Percentiles rank a stretch among this genome's conserved stretches.
Conservation (phyloP, 2,329 filamentous ascomycete species). For the Talaromyces sp. region DNA sequence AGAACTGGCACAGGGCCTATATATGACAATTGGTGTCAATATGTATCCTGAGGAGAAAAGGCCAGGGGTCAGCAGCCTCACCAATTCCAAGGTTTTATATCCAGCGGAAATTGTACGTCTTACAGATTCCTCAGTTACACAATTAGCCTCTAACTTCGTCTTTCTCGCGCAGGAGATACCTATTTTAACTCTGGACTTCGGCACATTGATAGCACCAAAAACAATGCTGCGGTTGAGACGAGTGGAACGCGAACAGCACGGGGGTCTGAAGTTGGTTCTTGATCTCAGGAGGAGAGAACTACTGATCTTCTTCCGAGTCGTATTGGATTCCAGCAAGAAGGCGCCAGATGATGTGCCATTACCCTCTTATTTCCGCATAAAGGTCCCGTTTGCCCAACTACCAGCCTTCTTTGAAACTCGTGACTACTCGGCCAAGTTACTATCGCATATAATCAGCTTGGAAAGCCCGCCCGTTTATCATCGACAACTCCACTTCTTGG, state of each 20-base stretch:
- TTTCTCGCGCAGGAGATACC: constrained; percentile 32
- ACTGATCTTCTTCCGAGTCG: constrained; percentile 40
- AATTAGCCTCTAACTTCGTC: neutral
- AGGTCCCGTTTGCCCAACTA: constrained; percentile 42
- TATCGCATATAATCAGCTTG: constrained; percentile 34
- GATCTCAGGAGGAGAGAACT: constrained; percentile 42
- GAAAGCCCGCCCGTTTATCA: constrained; percentile 43
- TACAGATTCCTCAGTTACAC: neutral
- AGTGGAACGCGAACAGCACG: constrained; percentile 18
- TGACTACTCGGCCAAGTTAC: constrained; percentile 12
- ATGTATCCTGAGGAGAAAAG: constrained; percentile 19
- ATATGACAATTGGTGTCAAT: constrained; percentile 12
- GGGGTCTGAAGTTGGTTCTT: constrained; percentile 31
- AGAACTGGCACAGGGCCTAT: constrained; percentile 21
- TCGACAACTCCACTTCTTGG: constrained; percentile 29
- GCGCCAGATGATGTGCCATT: neutral
- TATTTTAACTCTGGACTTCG: constrained; percentile 54
- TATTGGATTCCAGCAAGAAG: constrained; percentile 11
- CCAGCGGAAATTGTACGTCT: constrained; percentile 31
- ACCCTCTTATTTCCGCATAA: constrained; percentile 34
- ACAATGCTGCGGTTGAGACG: constrained; percentile 58
- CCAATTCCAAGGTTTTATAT: constrained; percentile 25
- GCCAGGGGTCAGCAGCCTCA: constrained; percentile 28
- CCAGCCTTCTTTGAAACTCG: constrained; percentile 30
- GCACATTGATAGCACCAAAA: constrained; percentile 50